These are phyloP conservation scores for Rhododendron kiyosumense DNA, from an alignment of 148 eudicot species.

Conservation along the genomic window DNA sequence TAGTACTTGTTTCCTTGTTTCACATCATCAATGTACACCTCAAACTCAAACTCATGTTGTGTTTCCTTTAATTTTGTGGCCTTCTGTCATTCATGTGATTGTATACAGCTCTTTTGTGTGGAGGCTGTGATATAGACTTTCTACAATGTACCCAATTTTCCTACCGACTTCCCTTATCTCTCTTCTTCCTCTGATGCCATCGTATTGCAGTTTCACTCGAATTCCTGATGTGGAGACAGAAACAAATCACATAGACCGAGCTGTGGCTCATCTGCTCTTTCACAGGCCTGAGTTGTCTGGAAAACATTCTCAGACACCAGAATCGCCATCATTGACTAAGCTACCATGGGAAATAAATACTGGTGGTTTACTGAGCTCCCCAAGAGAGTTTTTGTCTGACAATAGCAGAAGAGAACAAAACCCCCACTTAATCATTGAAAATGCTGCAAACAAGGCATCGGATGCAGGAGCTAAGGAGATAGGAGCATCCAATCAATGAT, in stretches of 20 bases:
- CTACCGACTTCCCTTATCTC: background rate
- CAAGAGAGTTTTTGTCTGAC: conserved; percentile 22
- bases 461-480: conserved; percentile 22
- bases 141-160: background rate
- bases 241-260: conserved; percentile 75
- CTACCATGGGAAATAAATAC: conserved; percentile 20
- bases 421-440: conserved; percentile 22
- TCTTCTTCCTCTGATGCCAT: background rate
- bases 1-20: background rate
- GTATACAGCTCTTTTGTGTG: background rate
- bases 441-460: conserved; percentile 17
- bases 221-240: conserved; percentile 44
- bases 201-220: conserved; percentile 30
- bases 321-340: conserved; percentile 39
- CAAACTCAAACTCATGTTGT: background rate
- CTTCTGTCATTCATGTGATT: background rate
- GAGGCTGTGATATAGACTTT: background rate
- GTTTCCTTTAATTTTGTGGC: background rate
- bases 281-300: conserved; percentile 50
- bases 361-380: conserved; percentile 21
- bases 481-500: conserved; percentile 16
- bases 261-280: conserved; percentile 76
- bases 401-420: conserved; percentile 22
- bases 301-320: conserved; percentile 46
- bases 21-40: background rate